Base-by-base conservation (phyloP, 768 basidiomycete species). In the Coprinopsis sp. region DNA sequence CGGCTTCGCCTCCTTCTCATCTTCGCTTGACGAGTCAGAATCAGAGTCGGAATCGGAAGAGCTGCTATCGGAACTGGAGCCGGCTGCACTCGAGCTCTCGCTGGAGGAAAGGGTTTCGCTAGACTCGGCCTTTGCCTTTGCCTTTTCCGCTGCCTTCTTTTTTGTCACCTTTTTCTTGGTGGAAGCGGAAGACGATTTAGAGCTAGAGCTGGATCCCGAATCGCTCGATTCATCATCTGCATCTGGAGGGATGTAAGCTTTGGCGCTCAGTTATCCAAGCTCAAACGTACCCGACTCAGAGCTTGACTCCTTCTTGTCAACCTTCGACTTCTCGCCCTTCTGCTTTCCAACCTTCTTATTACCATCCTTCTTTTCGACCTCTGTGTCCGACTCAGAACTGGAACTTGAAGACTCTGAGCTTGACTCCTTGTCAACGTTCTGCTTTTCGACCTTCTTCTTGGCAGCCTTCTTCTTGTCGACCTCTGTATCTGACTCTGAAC, bases 151-250 rank as follows among this genome's bases (percentile, higher is more conserved):
- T 39, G 27, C 44, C 25, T 52, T 52, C 1, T 47, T 19, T 29
- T 49, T 46, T 11, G 49, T 23, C 6, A 45, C 11, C 41, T 58
- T 54, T 44, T 51, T 48, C 33, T 47, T 54, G 12, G 51, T 49
- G 22, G 24, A 21, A n/a, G n/a, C n/a, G n/a, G n/a, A n/a, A n/a
- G n/a, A n/a, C n/a, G 41, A 38, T 54, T 51, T 50, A 22, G 37
- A 33, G 37, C 18, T 16, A 21, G 34, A 28, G 6, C 21, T 16
- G 6, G 56, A 42, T 8, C 46, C 53, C 24, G 62, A 47, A 47
- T 70, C 64, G 43, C 64, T 70, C 12, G 66, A 68, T 52, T 72
- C 65, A 34, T 72, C 66, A 47, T 57, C 50, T 60, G 46, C 48
- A 36, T 25, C 5, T 44, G 19, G 37, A 3, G 13, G 28, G 19